Base-by-base conservation (phyloP, 1,284 basidiomycete species). In the Ustilago sp. region DNA sequence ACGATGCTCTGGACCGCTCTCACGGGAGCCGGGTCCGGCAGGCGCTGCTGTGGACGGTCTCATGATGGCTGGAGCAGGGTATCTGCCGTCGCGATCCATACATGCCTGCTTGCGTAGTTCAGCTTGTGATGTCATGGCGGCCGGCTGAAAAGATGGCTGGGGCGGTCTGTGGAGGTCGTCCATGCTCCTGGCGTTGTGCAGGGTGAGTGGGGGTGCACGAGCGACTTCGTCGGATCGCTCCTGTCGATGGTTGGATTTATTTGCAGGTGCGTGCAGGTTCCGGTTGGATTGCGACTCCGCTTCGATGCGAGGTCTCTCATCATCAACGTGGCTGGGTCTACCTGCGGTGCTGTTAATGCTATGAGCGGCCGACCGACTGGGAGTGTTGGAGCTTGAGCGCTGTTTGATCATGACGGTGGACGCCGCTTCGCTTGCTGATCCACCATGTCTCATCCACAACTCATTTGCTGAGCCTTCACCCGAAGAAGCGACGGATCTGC, bases 131-230 rank as follows among this genome's bases (percentile, higher is more conserved):
- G 74, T 56, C 68, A 63, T 59, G 4, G 68, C 48, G 19, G 68
- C 53, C 4, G 66, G 23, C 48, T 64, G 68, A 3, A 59, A 39
- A n/a, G 71, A 38, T 17, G 48, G 41, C 23, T 60, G 63, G n/a
- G 59, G 19, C 19, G 68, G 31, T 54, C 65, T 57, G 48, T 68
- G 71, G 38, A 80, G 59, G 55, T 80, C 76, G 15, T 80, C 78
- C 75, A 80, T 72, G 59, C 78, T 80, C 19, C 60, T 55, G 28
- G 77, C 68, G 52, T 69, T 80, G 61, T 80, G 75, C 36, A 77
- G 34, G 8, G 64, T 74, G 17, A 77, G 36, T 15, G n/a, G 39
- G 3, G 59, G 48, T 34, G 64, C 38, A 19, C 59, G 68, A 19
- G 35, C 36, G 34, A 51, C 68, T 32, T 67, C 65, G 17, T 76